Percentiles rank a stretch among this genome's conserved stretches.
phyloP scores from a whole-genome alignment of 2,329 filamentous ascomycete species.

The Myotisia sp. region DNA sequence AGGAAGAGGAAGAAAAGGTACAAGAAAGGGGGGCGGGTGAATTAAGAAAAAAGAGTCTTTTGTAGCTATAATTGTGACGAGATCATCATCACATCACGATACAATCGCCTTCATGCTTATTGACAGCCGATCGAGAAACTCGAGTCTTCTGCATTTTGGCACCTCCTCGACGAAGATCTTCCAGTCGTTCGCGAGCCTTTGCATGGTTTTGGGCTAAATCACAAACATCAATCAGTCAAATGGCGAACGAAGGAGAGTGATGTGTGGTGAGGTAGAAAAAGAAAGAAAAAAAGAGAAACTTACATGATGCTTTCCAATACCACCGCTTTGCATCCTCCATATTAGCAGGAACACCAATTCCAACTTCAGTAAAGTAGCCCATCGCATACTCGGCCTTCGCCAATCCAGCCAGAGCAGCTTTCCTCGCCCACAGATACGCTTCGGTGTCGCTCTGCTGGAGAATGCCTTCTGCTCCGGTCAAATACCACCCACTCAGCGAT shows the following conservation, averaged over 20 bases:
- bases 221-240: conserved; percentile 7
- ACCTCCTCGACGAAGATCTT: conserved; percentile 75
- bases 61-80: too few species aligned
- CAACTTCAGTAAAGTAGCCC: conserved; percentile 93
- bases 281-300: conserved; percentile 30
- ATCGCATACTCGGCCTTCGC: conserved; percentile 96
- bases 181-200: conserved; percentile 80
- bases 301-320: conserved; percentile 95
- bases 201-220: conserved; percentile 74
- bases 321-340: conserved; percentile 92
- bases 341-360: conserved; percentile 74
- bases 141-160: conserved; percentile 58
- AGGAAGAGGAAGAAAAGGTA: too few species aligned
- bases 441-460: conserved; percentile 87
- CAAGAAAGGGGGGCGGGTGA: too few species aligned
- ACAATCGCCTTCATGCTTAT: conserved; percentile 79
- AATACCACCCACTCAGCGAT: conserved; percentile 78
- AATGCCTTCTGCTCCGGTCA: conserved; percentile 79
- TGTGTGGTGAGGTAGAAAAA: not conserved
- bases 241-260: not conserved
- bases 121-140: conserved; percentile 68
- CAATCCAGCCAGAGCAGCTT: conserved; percentile 73
- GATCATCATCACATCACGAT: conserved; percentile 68
- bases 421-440: conserved; percentile 91
- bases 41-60: too few species aligned